Conservation (phyloP, 1,284 basidiomycete genomes). For the Melampsora larici-populina region DNA sequence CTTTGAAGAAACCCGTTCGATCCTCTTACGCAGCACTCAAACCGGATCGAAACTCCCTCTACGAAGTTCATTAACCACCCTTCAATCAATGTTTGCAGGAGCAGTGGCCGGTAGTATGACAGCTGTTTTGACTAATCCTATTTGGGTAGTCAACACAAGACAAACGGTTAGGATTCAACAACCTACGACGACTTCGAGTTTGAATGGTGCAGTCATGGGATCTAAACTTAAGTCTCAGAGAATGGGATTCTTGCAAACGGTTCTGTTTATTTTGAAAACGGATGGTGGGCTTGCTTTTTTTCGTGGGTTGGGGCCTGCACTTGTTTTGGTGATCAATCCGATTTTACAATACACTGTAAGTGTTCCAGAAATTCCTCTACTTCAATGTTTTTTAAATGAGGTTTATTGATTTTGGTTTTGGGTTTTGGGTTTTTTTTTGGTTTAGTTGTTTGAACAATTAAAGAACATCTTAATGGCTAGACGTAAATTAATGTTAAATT, state of each 20-base stretch:
- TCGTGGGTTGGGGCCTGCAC: constrained; percentile 91
- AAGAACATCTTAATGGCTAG: constrained; percentile 70
- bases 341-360: constrained; percentile 65
- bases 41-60: constrained; percentile 60
- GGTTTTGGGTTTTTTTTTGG: constrained; percentile 69
- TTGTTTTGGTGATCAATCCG: constrained; percentile 91
- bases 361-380: too few relatives aligned
- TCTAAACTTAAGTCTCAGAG: constrained; percentile 56
- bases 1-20: constrained; percentile 53
- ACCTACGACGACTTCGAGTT: constrained; percentile 12
- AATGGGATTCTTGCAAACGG: constrained; percentile 67
- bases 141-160: constrained; percentile 75
- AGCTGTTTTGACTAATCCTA: constrained; percentile 84
- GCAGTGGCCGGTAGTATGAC: constrained; percentile 87
- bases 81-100: constrained; percentile 85
- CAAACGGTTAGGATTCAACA: constrained; percentile 59
- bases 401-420: neutral
- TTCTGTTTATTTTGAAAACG: constrained; percentile 69
- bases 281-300: constrained; percentile 80
- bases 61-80: constrained; percentile 62
- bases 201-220: constrained; percentile 32
- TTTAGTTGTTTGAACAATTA: constrained; percentile 68
- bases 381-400: too few relatives aligned
- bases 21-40: constrained; percentile 57
- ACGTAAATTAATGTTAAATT: constrained; percentile 58